These are phyloP conservation scores for Diaporthe sp. DNA, from an alignment of 2,329 filamentous ascomycete genomes.

Conservation along the genomic window DNA sequence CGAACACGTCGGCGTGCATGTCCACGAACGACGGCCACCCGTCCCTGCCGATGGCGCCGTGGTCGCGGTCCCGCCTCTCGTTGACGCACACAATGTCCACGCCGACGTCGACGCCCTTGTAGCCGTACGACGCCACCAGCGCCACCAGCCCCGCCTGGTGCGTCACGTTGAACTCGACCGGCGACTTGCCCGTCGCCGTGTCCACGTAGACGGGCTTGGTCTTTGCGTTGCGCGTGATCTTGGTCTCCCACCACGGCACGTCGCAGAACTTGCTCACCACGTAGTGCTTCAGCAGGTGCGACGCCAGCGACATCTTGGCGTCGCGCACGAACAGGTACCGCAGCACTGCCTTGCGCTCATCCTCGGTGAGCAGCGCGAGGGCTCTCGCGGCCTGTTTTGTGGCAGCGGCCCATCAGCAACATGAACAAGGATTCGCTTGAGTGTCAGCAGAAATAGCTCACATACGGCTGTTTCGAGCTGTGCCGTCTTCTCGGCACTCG, in stretches of 20 bases:
- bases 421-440: background rate
- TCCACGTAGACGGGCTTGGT: slow-evolving; percentile 67
- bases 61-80: slow-evolving; percentile 76
- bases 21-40: slow-evolving; percentile 79
- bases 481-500: slow-evolving; percentile 62
- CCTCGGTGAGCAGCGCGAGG: slow-evolving; percentile 63
- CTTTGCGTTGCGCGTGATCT: slow-evolving; percentile 67
- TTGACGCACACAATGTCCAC: slow-evolving; percentile 82
- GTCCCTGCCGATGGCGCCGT: slow-evolving; percentile 65
- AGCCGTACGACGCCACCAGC: slow-evolving; percentile 58
- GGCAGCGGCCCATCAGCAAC: background rate
- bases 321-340: slow-evolving; percentile 77
- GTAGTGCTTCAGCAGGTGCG: slow-evolving; percentile 80
- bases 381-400: slow-evolving; percentile 64
- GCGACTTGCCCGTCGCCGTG: slow-evolving; percentile 60
- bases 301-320: slow-evolving; percentile 81
- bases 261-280: slow-evolving; percentile 71
- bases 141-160: slow-evolving; percentile 84
- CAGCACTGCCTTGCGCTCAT: slow-evolving; percentile 70
- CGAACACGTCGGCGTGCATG: slow-evolving; percentile 80
- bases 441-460: slow-evolving; percentile 20
- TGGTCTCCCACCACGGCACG: slow-evolving; percentile 72
- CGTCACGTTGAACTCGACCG: slow-evolving; percentile 79
- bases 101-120: slow-evolving; percentile 67
- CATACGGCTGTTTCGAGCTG: slow-evolving; percentile 63